Conservation (phyloP, 2,329 filamentous ascomycete species). For the Aspergillus piperis region DNA sequence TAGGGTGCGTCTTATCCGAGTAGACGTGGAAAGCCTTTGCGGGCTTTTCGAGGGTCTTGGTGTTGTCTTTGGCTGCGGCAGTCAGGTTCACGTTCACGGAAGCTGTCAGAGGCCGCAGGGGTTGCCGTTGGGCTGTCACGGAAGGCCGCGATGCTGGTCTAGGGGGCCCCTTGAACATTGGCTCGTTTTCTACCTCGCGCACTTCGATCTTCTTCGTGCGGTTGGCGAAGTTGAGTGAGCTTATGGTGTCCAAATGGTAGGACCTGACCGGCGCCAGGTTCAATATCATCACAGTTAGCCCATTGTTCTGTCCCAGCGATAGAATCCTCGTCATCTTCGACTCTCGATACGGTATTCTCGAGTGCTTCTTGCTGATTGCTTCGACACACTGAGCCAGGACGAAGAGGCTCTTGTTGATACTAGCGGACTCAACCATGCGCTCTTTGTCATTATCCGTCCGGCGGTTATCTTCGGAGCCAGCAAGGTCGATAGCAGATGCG, state of each 20-base stretch:
- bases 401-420: constrained; percentile 97
- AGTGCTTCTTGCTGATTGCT: constrained; percentile 76
- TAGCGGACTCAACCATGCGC: constrained; percentile 88
- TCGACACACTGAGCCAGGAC: constrained; percentile 94
- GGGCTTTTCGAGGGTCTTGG: constrained; percentile 66
- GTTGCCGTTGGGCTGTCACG: constrained; percentile 64
- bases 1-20: constrained; percentile 62
- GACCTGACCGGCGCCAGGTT: constrained; percentile 89
- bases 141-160: constrained; percentile 50
- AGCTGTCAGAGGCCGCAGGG: constrained; percentile 73
- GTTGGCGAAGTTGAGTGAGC: constrained; percentile 91
- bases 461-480: constrained; percentile 92
- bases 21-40: constrained; percentile 85
- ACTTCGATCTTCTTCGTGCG: constrained; percentile 95
- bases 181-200: constrained; percentile 91
- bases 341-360: constrained; percentile 85
- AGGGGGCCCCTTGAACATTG: constrained; percentile 77
- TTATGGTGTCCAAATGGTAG: constrained; percentile 91
- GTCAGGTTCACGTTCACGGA: constrained; percentile 72
- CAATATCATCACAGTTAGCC: constrained; percentile 93
- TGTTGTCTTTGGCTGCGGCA: constrained; percentile 53
- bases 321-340: constrained; percentile 97
- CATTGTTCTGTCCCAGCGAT: constrained; percentile 89
- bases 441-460: constrained; percentile 93
- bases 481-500: constrained; percentile 90